Base-by-base conservation (phyloP, 192 early-diverging fungal genomes). In the Coemansia asiatica region DNA sequence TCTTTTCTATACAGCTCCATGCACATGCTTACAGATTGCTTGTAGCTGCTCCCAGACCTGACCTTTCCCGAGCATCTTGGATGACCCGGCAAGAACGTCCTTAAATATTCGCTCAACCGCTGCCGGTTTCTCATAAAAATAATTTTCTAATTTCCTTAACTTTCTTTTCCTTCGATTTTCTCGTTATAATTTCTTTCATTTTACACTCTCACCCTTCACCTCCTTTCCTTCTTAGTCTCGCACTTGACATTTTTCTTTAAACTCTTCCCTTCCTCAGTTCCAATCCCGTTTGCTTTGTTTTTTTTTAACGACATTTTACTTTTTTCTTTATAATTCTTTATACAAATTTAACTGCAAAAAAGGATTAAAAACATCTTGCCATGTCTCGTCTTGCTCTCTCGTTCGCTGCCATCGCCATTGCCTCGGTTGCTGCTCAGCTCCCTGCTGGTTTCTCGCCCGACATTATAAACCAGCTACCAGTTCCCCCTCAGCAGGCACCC, bases 401-500 rank as follows among this genome's bases (percentile, higher is more conserved):
- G 13, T 44, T 74, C 35, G 68, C 66, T 10, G 69, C 65, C 53
- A 27, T 80, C 31, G 72, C 72, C 23, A 36, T 61, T 26, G 72
- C 68, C 16, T 35, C 62, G 12, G 65, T 60, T 35, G 48, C 31
- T 50, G 60, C 72, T 19, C 66, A 73, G 64, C 55, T 79, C 1
- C 70, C 76, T 9, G 53, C 76, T 49, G 76, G 76, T 21, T 73
- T 79, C 33, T 63, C 66, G 2, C 58, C 60, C 12, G 67, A 72
- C 36, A 79, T 79, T 35, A n/a, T 79, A 18, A 66, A 59, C 61
- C 76, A 79, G 76, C 67, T 79, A 18, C 76, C 76, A 0, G 67
- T 79, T 31, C 76, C 76, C 1, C 76, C 76, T 10, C 70, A 79
- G 68, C 76, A 73, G 54, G 71, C 76, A 1, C 71, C 71, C 1